Evolutionary conservation across 139 green algal genomes (phyloP).

Genomic region (Picochlorum costavermella): DNA sequence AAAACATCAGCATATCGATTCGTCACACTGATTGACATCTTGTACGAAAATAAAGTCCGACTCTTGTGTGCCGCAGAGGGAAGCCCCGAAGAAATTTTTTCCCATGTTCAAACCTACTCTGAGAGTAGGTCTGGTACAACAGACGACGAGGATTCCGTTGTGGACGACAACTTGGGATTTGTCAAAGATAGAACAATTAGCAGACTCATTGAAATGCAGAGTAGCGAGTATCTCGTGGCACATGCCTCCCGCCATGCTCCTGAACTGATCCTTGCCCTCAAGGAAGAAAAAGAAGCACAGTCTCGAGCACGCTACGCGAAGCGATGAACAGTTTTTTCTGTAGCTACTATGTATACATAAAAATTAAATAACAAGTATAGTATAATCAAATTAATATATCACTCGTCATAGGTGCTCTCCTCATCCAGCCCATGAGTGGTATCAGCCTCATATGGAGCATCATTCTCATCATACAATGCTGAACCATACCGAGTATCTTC

Average conservation of each 20-base stretch:
- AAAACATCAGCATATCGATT: constrained; percentile 73
- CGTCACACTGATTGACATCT: constrained; percentile 84
- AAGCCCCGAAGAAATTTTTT: constrained; percentile 73
- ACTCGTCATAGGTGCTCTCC: background rate
- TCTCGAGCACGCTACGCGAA: background rate
- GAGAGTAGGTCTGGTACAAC: constrained; percentile 19
- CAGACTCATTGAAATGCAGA: constrained; percentile 89
- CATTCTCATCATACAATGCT: background rate
- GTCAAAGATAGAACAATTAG: constrained; percentile 84
- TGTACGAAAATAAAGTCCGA: constrained; percentile 84
- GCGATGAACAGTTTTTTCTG: background rate
- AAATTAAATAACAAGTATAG: background rate
- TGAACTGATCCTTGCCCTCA: constrained; percentile 56
- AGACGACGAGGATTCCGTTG: constrained; percentile 19
- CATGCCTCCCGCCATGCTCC: constrained; percentile 68
- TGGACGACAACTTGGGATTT: constrained; percentile 91
- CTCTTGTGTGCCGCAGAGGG: constrained; percentile 73
- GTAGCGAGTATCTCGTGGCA: constrained; percentile 62
- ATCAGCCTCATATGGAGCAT: background rate
- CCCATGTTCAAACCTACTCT: constrained; percentile 63
- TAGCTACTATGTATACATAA: background rate
- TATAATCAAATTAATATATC: background rate
- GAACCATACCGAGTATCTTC: background rate
- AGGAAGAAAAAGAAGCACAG: constrained; percentile 26
- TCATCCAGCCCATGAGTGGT: background rate